Evolutionary conservation across 306 rosid genomes (phyloP).

Genomic region (Casuarina equisetifolia): DNA sequence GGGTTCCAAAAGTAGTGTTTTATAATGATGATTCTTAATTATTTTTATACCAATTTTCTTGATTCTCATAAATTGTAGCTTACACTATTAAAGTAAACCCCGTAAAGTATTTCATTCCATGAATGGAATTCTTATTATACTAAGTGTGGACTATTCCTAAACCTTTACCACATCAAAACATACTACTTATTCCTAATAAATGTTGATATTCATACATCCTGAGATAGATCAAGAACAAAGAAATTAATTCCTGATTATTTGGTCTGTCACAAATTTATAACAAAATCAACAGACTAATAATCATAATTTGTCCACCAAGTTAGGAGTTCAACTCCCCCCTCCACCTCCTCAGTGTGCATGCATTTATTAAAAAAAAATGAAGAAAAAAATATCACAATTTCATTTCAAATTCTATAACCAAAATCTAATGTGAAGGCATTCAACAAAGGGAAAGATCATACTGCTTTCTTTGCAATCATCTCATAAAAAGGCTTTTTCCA

Average conservation of each 20-base stretch:
- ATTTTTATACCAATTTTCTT: neutral
- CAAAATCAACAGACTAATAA: neutral
- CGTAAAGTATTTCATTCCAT: neutral
- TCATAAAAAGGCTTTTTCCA: too few relatives aligned
- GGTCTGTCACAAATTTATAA: neutral
- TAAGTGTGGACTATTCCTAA: neutral
- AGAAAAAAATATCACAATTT: neutral
- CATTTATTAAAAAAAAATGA: neutral
- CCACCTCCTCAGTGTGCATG: too few relatives aligned
- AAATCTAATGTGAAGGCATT: slow-evolving; percentile 1
- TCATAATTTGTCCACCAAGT: neutral
- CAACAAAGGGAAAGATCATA: neutral
- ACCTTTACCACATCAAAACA: neutral
- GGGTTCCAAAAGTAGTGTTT: neutral
- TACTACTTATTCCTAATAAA: neutral
- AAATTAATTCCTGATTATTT: neutral
- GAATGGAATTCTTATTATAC: neutral
- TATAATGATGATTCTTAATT: neutral
- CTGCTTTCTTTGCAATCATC: too few relatives aligned
- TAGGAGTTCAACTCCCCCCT: too few relatives aligned
- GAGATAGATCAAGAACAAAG: neutral
- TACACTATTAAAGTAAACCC: neutral
- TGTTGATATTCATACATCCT: neutral
- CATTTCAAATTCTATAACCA: neutral
- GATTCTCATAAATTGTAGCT: neutral